Percentiles rank a stretch among this genome's conserved stretches.
Evolutionary conservation across 768 basidiomycete genomes (phyloP).

Genomic region (Russula sp.): DNA sequence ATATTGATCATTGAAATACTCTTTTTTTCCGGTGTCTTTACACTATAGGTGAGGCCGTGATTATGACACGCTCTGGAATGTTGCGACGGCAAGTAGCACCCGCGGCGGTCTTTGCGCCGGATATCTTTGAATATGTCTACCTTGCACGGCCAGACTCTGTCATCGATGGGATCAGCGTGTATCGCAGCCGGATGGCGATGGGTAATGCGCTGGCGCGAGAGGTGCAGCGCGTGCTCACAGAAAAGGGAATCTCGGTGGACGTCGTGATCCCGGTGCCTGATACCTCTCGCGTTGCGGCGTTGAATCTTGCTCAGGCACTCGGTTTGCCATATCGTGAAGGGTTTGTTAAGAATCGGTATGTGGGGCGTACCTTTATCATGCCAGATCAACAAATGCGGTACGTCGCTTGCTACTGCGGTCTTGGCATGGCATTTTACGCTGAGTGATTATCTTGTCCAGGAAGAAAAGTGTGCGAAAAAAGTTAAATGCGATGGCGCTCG

Average conservation of each 20-base stretch:
- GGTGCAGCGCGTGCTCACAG: conserved; percentile 68
- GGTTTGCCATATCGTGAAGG: conserved; percentile 93
- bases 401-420: conserved; percentile 11
- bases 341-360: conserved; percentile 98
- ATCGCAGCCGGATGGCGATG: conserved; percentile 99
- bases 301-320: conserved; percentile 91
- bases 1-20: not conserved
- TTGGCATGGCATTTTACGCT: not conserved
- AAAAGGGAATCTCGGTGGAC: conserved; percentile 72
- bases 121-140: conserved; percentile 99
- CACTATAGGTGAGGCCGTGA: conserved; percentile 81
- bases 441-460: conserved; percentile 40
- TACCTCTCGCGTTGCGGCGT: conserved; percentile 91
- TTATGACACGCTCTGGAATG: conserved; percentile 81
- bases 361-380: conserved; percentile 99
- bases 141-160: conserved; percentile 98
- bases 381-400: conserved; percentile 95
- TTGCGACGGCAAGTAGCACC: conserved; percentile 70
- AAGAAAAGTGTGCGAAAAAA: conserved; percentile 93
- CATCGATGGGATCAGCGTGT: conserved; percentile 94
- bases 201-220: conserved; percentile 91
- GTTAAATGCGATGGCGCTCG: conserved; percentile 97
- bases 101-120: conserved; percentile 81
- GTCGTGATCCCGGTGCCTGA: conserved; percentile 99
- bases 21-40: not conserved